Percentiles rank a stretch among this genome's conserved stretches.
Evolutionary conservation across 352 stramenopile genomes (phyloP).

Genomic region (Phytophthora litchii): DNA sequence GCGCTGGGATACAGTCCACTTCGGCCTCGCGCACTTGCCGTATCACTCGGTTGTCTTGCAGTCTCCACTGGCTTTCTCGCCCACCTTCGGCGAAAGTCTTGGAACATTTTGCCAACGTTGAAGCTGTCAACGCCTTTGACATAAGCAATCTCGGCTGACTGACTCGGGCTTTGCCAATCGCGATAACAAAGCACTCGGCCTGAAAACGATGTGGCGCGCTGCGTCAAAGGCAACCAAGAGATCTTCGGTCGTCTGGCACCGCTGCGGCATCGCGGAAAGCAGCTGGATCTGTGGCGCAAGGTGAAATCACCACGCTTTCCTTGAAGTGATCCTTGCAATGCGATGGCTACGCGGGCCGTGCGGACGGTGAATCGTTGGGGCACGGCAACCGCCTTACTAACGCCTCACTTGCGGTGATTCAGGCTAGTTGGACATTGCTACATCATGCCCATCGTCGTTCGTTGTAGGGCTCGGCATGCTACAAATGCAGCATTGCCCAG

Average conservation of each 20-base stretch:
- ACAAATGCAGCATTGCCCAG: not conserved
- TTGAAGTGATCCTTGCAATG: constrained; percentile 25
- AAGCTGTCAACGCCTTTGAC: constrained; percentile 11
- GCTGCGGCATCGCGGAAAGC: constrained; percentile 32
- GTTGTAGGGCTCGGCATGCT: constrained; percentile 22
- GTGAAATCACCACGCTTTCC: constrained; percentile 6
- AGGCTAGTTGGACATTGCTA: constrained; percentile 4
- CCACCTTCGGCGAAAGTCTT: not conserved
- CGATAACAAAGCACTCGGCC: constrained; percentile 1
- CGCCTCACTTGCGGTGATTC: constrained; percentile 5
- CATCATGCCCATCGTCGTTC: not conserved
- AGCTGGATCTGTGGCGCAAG: constrained; percentile 25
- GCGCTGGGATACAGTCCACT: constrained; percentile 4
- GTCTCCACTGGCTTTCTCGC: constrained; percentile 2
- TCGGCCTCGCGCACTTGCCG: not conserved
- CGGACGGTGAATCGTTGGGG: constrained; percentile 14
- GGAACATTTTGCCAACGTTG: constrained; percentile 13
- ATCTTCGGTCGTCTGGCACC: constrained; percentile 20
- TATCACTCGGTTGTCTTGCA: not conserved
- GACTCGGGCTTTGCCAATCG: constrained; percentile 18
- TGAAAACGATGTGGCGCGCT: constrained; percentile 22
- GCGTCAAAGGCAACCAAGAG: constrained; percentile 23
- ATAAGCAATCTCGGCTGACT: constrained; percentile 32
- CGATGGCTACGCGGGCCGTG: constrained; percentile 20
- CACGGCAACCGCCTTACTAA: constrained; percentile 25